Conservation (phyloP, 2,329 filamentous ascomycete species). For the Canariomyces notabilis region DNA sequence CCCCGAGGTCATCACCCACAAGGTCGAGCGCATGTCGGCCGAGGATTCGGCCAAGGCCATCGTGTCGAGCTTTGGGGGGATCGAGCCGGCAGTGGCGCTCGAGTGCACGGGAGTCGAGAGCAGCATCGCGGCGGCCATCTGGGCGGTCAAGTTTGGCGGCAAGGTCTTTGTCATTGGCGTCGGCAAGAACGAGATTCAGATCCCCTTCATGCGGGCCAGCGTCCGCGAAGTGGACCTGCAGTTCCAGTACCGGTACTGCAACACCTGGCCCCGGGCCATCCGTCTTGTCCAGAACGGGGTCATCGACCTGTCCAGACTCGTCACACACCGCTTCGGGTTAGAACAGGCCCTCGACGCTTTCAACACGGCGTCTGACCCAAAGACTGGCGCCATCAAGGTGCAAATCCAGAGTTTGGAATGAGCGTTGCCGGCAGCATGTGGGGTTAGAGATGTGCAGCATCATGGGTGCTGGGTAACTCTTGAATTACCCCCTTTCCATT, state of each 20-base stretch:
- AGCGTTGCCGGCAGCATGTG: too few relatives aligned
- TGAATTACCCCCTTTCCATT: too few relatives aligned
- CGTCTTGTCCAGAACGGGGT: constrained; percentile 79
- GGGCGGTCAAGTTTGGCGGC: constrained; percentile 88
- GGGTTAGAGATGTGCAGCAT: too few relatives aligned
- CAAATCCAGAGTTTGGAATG: constrained; percentile 73
- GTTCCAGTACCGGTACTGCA: constrained; percentile 94
- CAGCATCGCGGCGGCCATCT: constrained; percentile 79
- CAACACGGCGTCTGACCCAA: constrained; percentile 78
- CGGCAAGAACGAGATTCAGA: constrained; percentile 89
- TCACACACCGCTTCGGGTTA: constrained; percentile 80
- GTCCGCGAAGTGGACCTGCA: constrained; percentile 90
- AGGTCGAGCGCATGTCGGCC: constrained; percentile 56
- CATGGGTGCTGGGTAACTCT: too few relatives aligned
- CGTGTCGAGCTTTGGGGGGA: constrained; percentile 65
- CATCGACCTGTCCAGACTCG: constrained; percentile 72
- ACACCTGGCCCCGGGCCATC: constrained; percentile 94
- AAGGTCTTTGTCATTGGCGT: constrained; percentile 97
- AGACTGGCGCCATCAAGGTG: constrained; percentile 95
- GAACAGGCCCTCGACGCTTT: constrained; percentile 89
- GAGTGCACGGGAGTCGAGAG: constrained; percentile 95
- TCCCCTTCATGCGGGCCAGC: constrained; percentile 90
- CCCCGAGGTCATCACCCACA: constrained; percentile 74
- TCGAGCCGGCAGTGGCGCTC: constrained; percentile 76
- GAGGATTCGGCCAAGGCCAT: constrained; percentile 69